Base-by-base conservation (phyloP, 768 basidiomycete genomes). In the Phlebiopsis gigantea region DNA sequence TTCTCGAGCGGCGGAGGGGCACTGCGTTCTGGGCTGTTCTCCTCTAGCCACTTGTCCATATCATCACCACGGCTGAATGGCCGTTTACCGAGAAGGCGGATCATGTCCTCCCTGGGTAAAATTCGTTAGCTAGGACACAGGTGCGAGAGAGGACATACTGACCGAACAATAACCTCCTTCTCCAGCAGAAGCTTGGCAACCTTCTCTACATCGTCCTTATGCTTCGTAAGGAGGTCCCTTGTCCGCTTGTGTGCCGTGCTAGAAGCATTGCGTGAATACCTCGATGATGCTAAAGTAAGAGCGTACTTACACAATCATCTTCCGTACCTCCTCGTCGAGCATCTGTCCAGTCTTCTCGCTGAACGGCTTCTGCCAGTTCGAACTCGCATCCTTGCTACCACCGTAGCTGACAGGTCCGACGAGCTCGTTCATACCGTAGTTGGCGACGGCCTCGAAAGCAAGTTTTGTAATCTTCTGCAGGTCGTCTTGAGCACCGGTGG, bases 321-420 rank as follows among this genome's bases (percentile, higher is more conserved):
- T 94, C 68, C 93, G 87, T 21, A 98, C 95, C 72, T 94, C 87
- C 7, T 68, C 69, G 66, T 99, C 97, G 15, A 98, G 76, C 79
- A 94, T 88, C 74, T 98, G 90, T 1, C 89, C 92, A 0, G 97
- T 98, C 72, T 90, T 91, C 79, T 99, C 97, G 64, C 91, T 93
- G 78, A 98, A 99, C 5, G 96, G 97, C 70, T 99, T 99, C 52
- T 91, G 91, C 88, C 93, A 96, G 52, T 81, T 77, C 68, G 96
- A 93, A 44, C 86, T 86, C 45, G 90, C 79, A 25, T 85, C 88
- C 62, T 91, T 83, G 46, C 85, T 79, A n/a, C 90, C 90, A 50
- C 94, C 93, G 66, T 98, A 99, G 64, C 92, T 95, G 60, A 99
- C 91, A 1, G 97, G 97, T 1, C 97, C 97, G 60, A 99, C 92